Conservation (phyloP, 768 basidiomycete species). For the Kwoniella dejecticola region DNA sequence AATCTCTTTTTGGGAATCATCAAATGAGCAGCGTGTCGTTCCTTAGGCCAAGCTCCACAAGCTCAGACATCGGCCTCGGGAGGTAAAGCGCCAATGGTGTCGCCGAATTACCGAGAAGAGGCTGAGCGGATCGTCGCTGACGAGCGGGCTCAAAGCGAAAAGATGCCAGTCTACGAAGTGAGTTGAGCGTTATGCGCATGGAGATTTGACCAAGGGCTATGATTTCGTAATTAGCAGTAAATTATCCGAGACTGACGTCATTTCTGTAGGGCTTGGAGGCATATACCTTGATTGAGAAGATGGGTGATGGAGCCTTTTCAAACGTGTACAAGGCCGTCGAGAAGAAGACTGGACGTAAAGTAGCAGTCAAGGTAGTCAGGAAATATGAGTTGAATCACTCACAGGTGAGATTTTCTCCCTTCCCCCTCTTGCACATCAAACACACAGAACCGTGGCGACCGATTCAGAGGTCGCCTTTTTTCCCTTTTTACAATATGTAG, state of each 20-base stretch:
- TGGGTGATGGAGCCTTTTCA: constrained; percentile 84
- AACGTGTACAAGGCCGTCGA: constrained; percentile 94
- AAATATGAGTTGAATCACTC: constrained; percentile 54
- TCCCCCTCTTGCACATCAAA: constrained; percentile 8
- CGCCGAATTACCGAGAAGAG: constrained; percentile 53
- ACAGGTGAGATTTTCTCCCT: constrained; percentile 33
- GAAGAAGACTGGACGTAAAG: constrained; percentile 69
- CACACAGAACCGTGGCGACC: background rate
- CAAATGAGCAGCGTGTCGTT: background rate
- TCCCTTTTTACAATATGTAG: constrained; percentile 13
- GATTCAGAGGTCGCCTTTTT: constrained; percentile 12
- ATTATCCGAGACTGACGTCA: constrained; percentile 21
- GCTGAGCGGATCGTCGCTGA: constrained; percentile 74
- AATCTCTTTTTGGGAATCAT: background rate
- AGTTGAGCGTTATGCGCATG: too few species aligned
- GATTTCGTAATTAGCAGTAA: background rate
- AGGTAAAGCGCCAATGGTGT: constrained; percentile 48
- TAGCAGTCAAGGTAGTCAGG: constrained; percentile 88
- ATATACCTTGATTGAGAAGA: constrained; percentile 59
- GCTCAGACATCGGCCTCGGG: constrained; percentile 36
- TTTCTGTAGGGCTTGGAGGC: constrained; percentile 48
- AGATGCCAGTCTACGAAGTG: constrained; percentile 80
- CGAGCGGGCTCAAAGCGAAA: constrained; percentile 70
- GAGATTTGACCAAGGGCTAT: background rate
- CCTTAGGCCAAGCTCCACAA: constrained; percentile 40